A percentile compares a stretch with the other conserved stretches of the same genome.
These are phyloP conservation scores for Phlebopus sp. DNA, from an alignment of 1,284 basidiomycete species.

Conservation along the genomic window DNA sequence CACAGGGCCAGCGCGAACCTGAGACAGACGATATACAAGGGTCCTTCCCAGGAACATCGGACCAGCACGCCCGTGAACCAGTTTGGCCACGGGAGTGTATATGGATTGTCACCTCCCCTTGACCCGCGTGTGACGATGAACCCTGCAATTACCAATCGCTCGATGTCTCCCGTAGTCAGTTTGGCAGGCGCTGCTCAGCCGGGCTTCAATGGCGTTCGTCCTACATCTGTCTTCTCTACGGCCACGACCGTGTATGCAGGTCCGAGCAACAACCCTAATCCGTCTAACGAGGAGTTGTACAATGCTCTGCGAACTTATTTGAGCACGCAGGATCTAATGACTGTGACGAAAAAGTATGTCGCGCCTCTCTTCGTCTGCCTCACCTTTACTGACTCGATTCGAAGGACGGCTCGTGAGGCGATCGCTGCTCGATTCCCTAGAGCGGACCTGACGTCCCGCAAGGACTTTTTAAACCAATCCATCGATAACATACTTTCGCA, in stretches of 20 bases:
- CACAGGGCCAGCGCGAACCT: constrained; percentile 54
- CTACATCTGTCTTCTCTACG: constrained; percentile 80
- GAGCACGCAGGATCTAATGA: constrained; percentile 91
- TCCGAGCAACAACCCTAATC: constrained; percentile 74
- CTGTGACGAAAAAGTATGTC: constrained; percentile 87
- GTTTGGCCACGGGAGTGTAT: constrained; percentile 59
- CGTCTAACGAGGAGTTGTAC: constrained; percentile 82
- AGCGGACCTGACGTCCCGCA: constrained; percentile 74
- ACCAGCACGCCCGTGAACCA: constrained; percentile 48
- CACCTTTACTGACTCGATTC: constrained; percentile 12
- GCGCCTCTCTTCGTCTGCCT: background rate
- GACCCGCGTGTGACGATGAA: constrained; percentile 59
- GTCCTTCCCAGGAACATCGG: constrained; percentile 61
- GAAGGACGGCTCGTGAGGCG: constrained; percentile 82
- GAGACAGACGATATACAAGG: constrained; percentile 53
- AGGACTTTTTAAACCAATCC: constrained; percentile 85
- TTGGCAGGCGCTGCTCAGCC: constrained; percentile 42
- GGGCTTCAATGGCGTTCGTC: constrained; percentile 45
- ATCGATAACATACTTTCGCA: constrained; percentile 88
- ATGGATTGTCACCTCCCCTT: constrained; percentile 49
- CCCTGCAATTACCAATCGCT: constrained; percentile 54
- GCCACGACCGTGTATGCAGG: constrained; percentile 76
- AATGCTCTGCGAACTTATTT: constrained; percentile 78
- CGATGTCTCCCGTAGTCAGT: constrained; percentile 41
- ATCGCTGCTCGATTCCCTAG: constrained; percentile 85